Evolutionary conservation across 2,329 filamentous ascomycete genomes (phyloP), one percentile per base, ranked within the genome.

Genomic region (Sporothrix euskadiensis): DNA sequence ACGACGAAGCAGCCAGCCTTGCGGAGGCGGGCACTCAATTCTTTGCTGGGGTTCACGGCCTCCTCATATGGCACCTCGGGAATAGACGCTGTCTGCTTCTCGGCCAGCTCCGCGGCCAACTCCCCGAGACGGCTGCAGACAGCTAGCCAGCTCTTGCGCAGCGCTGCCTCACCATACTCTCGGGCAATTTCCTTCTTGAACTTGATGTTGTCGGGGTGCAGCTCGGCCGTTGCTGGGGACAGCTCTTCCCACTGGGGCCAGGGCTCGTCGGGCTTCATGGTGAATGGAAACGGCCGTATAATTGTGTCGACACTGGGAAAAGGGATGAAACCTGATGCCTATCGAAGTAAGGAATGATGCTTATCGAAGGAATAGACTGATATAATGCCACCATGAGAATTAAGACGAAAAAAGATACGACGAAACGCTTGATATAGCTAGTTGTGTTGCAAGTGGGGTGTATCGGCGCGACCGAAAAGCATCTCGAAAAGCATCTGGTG

Each of bases 141-240:
- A 41, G 79, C 78, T 19, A 83, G 54, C 83, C 83, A 84, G 75
- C 81, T 81, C 74, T 78, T 71, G 6, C 75, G 75, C 10, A 84
- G 73, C 0, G 79, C 78, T 5, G 79, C 80, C 41, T 79, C 77
- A 4, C 83, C 82, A 68, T 82, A 84, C 52, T 81, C 74, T 2
- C 77, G 76, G 47, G 82, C 78, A 22, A 84, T 80, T 0, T 78
- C 77, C 69, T 78, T 78, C 76, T 84, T 84, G 69, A 35, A 32
- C 54, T 41, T 16, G 19, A 61, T 14, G 32, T 73, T 54, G 30
- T 63, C 66, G 6, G 56, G 26, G 1, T 30, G 14, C 6, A 70
- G 2, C 39, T 70, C 65, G 2, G 65, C 54, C 8, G 63, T 73
- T 12, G 52, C 71, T 4, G 19, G 41, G 8, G 54, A 41, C 52